Evolutionary conservation across 164 flowering plant species (phyloP).

Genomic region (Aristolochia fimbriata): DNA sequence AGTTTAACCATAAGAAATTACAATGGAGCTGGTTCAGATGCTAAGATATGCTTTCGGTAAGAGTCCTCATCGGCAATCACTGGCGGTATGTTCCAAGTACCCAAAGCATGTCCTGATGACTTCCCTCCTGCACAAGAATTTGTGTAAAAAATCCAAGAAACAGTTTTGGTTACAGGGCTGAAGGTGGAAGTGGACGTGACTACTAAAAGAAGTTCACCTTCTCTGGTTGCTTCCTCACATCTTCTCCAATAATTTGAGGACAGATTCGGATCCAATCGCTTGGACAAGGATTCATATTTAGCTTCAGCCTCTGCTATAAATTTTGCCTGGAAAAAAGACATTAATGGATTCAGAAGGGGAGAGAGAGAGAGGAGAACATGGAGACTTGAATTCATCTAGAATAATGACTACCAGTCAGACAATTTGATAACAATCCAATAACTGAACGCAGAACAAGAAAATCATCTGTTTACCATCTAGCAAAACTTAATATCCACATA

Average conservation of each 20-base stretch:
- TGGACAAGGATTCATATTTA: conserved; percentile 41
- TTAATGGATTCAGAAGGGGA: not conserved
- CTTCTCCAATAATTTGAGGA: conserved; percentile 50
- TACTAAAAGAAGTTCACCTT: conserved; percentile 33
- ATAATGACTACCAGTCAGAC: no score
- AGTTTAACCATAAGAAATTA: no score
- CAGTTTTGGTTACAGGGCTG: not conserved
- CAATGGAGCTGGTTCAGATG: not conserved
- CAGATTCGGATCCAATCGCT: conserved; percentile 56
- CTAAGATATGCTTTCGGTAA: conserved; percentile 32
- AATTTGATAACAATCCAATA: no score
- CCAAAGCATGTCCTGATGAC: conserved; percentile 47
- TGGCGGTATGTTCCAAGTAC: conserved; percentile 82
- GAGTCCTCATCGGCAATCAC: conserved; percentile 60
- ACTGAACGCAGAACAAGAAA: no score
- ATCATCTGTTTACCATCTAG: no score
- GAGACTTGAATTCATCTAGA: not conserved
- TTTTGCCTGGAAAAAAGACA: conserved; percentile 43
- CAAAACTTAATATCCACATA: no score
- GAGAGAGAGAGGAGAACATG: not conserved
- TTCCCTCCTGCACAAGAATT: conserved; percentile 51
- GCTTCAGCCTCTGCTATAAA: conserved; percentile 73
- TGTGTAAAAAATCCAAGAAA: not conserved
- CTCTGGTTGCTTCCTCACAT: conserved; percentile 93
- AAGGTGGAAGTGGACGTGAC: no score